Conservation (phyloP, 495 filamentous ascomycete species). For the Penicillium waksmanii region DNA sequence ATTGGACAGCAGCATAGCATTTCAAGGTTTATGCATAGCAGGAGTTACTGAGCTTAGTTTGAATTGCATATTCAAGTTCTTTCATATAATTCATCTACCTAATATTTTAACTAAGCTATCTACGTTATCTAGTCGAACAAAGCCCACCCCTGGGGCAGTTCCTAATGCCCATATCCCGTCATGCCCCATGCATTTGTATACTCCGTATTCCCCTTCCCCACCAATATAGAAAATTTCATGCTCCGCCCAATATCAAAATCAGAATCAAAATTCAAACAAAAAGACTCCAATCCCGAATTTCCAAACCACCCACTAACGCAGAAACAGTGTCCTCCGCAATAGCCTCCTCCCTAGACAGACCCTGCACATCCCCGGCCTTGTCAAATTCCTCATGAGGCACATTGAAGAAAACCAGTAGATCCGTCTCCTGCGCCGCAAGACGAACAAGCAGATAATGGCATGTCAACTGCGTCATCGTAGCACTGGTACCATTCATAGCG, state of each 20-base stretch:
- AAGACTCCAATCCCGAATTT: constrained; percentile 80
- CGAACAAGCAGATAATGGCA: constrained; percentile 63
- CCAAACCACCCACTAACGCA: constrained; percentile 69
- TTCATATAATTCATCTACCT: constrained; percentile 1
- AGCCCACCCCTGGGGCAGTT: too few relatives aligned
- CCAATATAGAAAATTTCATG: neutral
- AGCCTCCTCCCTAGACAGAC: constrained; percentile 59
- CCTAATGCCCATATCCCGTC: too few relatives aligned
- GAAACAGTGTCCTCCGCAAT: constrained; percentile 64
- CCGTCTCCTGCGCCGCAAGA: constrained; percentile 73
- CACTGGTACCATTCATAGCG: constrained; percentile 24
- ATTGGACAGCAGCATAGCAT: neutral
- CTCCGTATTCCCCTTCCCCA: neutral
- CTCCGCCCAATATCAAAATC: neutral
- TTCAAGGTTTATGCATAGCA: neutral
- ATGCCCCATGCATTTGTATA: too few relatives aligned
- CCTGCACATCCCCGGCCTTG: constrained; percentile 38
- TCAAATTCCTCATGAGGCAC: constrained; percentile 78
- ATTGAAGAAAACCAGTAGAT: constrained; percentile 89
- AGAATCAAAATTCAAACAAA: constrained; percentile 56
- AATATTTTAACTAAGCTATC: neutral
- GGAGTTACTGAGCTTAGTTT: neutral
- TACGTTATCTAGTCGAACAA: neutral
- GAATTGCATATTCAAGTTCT: neutral
- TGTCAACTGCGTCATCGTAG: constrained; percentile 27